Conservation (phyloP, 2,329 filamentous ascomycete genomes). For the Xylaria sp. region DNA sequence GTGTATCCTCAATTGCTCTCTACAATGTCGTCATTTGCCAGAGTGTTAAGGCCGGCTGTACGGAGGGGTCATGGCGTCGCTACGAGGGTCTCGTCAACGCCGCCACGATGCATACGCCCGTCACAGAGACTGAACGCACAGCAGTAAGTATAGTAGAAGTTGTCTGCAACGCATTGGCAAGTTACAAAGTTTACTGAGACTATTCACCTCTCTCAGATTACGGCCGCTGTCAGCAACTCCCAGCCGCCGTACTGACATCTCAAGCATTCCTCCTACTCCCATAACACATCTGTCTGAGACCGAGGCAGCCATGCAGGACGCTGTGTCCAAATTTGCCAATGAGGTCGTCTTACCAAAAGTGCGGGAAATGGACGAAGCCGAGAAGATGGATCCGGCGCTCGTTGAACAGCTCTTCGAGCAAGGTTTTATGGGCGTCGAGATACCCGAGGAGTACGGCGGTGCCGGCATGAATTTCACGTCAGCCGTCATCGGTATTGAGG, state of each 20-base stretch:
- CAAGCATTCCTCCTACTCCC: constrained; percentile 85
- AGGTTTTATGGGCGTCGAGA: constrained; percentile 96
- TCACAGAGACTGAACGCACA: constrained; percentile 47
- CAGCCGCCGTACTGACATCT: constrained; percentile 71
- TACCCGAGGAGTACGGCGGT: constrained; percentile 95
- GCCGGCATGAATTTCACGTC: constrained; percentile 99
- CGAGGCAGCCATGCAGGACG: constrained; percentile 88
- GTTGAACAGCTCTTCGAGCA: constrained; percentile 97
- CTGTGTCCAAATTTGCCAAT: constrained; percentile 89
- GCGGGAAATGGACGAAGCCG: constrained; percentile 97
- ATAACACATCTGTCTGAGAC: constrained; percentile 93
- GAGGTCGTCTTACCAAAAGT: constrained; percentile 91
- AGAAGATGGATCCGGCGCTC: constrained; percentile 87
- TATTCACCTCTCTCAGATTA: constrained; percentile 18
- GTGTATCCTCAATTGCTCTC: constrained; percentile 20
- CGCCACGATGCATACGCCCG: constrained; percentile 45
- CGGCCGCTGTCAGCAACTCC: constrained; percentile 69
- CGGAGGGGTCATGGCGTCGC: constrained; percentile 56
- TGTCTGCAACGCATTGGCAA: constrained; percentile 24
- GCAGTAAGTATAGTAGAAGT: constrained; percentile 46
- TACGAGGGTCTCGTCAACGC: constrained; percentile 45
- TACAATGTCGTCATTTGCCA: constrained; percentile 61
- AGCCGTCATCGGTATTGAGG: constrained; percentile 96
- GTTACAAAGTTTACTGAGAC: constrained; percentile 25
- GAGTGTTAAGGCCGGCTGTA: constrained; percentile 63